Conservation (phyloP, 768 basidiomycete genomes). For the Butyriboletus loyo region DNA sequence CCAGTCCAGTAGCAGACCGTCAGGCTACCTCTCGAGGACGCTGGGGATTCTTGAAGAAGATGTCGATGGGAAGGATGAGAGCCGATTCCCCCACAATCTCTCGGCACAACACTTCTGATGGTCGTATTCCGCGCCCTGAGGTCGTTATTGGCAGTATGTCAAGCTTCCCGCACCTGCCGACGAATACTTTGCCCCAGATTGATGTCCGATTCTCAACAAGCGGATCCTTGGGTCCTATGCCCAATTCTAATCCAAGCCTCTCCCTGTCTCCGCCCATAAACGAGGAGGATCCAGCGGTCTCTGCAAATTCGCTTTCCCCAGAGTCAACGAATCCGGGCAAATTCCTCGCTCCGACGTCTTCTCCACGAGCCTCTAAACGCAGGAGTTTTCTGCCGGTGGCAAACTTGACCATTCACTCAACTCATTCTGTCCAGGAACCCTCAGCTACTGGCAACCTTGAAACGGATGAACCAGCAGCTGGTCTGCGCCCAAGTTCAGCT, state of each 20-base stretch:
- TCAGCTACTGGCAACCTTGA: constrained; percentile 40
- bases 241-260: constrained; percentile 33
- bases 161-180: constrained; percentile 31
- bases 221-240: constrained; percentile 54
- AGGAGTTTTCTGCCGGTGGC: constrained; percentile 82
- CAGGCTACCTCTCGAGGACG: constrained; percentile 44
- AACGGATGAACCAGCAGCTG: constrained; percentile 21
- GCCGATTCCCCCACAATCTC: constrained; percentile 48
- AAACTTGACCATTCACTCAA: constrained; percentile 62
- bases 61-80: constrained; percentile 95
- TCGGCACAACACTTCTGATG: constrained; percentile 36
- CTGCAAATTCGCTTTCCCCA: background rate
- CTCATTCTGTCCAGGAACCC: constrained; percentile 55
- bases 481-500: constrained; percentile 44
- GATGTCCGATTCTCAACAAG: constrained; percentile 72
- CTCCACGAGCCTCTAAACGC: constrained; percentile 60
- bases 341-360: constrained; percentile 42
- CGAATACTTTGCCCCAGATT: constrained; percentile 54
- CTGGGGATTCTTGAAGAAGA: constrained; percentile 97
- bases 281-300: constrained; percentile 18
- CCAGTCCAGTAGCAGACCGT: constrained; percentile 27
- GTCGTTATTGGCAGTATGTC: constrained; percentile 18
- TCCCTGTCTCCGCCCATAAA: constrained; percentile 21
- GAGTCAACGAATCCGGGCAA: constrained; percentile 12
- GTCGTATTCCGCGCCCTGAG: constrained; percentile 16